These are phyloP conservation scores for Plasmopara halstedii DNA, from an alignment of 352 stramenopile genomes.

Conservation along the genomic window DNA sequence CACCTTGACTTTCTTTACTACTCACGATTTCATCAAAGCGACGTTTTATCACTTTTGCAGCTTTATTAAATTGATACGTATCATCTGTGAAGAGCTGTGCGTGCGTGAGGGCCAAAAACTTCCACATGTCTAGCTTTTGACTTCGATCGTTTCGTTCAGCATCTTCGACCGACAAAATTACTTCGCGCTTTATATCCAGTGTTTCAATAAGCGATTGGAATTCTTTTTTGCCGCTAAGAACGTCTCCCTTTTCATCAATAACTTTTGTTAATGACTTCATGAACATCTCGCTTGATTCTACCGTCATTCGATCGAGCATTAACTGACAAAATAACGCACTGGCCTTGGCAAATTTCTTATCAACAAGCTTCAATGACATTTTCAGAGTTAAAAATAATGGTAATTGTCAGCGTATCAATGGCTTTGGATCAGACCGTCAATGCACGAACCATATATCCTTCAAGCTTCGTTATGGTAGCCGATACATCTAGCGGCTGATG, in stretches of 20 bases:
- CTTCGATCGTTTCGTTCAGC: slow-evolving; percentile 3
- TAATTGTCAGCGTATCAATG: neutral
- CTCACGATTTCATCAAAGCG: slow-evolving; percentile 33
- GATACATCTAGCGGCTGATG: slow-evolving; percentile 31
- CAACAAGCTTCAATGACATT: slow-evolving; percentile 29
- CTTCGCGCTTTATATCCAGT: slow-evolving; percentile 29
- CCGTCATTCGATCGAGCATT: slow-evolving; percentile 32
- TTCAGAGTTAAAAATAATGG: neutral
- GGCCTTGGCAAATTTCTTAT: slow-evolving; percentile 75
- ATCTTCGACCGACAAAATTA: slow-evolving; percentile 13
- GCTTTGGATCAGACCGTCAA: neutral
- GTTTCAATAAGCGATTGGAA: slow-evolving; percentile 41
- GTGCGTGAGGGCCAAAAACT: slow-evolving; percentile 50
- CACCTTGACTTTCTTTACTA: slow-evolving; percentile 3
- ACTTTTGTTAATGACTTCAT: slow-evolving; percentile 36
- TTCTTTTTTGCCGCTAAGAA: slow-evolving; percentile 44
- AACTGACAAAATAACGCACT: slow-evolving; percentile 46
- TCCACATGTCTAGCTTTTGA: slow-evolving; percentile 35
- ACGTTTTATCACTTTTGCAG: slow-evolving; percentile 48
- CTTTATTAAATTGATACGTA: slow-evolving; percentile 72
- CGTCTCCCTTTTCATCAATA: slow-evolving; percentile 29
- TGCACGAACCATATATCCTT: slow-evolving; percentile 50
- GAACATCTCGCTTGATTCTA: slow-evolving; percentile 35
- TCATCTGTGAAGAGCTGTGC: slow-evolving; percentile 72
- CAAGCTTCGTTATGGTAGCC: slow-evolving; percentile 42